phyloP scores from a whole-genome alignment of 345 rosid species.

The Eucalyptus pumila region DNA sequence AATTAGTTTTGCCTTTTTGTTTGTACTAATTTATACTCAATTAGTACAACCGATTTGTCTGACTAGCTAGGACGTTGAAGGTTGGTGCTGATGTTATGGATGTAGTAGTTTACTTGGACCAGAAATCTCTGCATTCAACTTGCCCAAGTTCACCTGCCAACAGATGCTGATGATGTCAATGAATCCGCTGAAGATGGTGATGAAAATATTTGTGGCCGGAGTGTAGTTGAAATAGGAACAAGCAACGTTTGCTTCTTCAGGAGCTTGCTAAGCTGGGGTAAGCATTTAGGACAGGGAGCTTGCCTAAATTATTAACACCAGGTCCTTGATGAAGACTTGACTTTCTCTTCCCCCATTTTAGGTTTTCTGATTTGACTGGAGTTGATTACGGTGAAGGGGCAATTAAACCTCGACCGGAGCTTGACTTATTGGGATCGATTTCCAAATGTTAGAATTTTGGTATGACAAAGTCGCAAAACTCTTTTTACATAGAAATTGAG shows the following conservation, averaged over 20 bases:
- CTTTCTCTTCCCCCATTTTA: constrained; percentile 6
- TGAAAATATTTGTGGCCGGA: constrained; percentile 55
- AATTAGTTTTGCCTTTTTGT: not conserved
- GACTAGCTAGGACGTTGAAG: constrained; percentile 7
- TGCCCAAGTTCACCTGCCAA: constrained; percentile 32
- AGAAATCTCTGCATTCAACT: constrained; percentile 53
- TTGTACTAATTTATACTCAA: not conserved
- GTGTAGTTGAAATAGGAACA: constrained; percentile 93
- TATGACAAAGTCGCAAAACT: constrained; percentile 5
- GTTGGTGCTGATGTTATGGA: constrained; percentile 95
- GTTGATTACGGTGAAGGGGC: constrained; percentile 89
- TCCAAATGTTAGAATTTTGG: constrained; percentile 56
- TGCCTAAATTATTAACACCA: not conserved
- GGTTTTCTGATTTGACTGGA: constrained; percentile 87
- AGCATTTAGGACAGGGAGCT: constrained; percentile 12
- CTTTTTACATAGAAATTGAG: not conserved
- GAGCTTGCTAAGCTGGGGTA: constrained; percentile 91
- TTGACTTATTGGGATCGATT: constrained; percentile 77
- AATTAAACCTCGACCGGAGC: constrained; percentile 60
- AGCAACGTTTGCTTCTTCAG: constrained; percentile 88
- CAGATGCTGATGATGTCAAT: constrained; percentile 17
- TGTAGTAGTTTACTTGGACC: constrained; percentile 72
- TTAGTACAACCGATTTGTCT: not conserved
- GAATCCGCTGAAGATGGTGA: constrained; percentile 34
- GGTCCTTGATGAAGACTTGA: not conserved